Percentiles rank a stretch among this genome's conserved stretches.
phyloP scores from a whole-genome alignment of 768 basidiomycete genomes.

The Tephrocybe sp. region DNA sequence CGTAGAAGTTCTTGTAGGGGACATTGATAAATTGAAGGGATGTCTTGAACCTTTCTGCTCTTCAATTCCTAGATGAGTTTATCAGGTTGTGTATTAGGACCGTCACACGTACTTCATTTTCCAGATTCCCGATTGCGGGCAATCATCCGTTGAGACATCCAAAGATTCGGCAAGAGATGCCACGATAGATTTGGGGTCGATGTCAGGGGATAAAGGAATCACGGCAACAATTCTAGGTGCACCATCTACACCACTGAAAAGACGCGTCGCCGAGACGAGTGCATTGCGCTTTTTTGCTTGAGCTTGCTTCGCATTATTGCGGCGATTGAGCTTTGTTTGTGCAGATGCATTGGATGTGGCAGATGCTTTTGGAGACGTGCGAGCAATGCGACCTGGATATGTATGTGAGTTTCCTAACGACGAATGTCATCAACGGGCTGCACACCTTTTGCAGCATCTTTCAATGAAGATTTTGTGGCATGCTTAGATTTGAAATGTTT shows the following conservation, averaged over 20 bases:
- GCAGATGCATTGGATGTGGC: slow-evolving; percentile 50
- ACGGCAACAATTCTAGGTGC: slow-evolving; percentile 87
- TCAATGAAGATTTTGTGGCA: slow-evolving; percentile 81
- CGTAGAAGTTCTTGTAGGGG: slow-evolving; percentile 69
- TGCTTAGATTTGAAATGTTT: slow-evolving; percentile 93
- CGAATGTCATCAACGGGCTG: not conserved
- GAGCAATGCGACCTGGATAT: slow-evolving; percentile 53
- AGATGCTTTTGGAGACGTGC: slow-evolving; percentile 54
- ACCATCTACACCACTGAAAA: slow-evolving; percentile 77
- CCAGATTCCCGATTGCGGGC: slow-evolving; percentile 58
- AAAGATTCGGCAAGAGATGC: slow-evolving; percentile 59
- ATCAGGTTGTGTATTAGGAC: not conserved
- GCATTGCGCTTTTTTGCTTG: slow-evolving; percentile 71
- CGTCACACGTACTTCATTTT: slow-evolving; percentile 52
- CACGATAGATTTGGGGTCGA: slow-evolving; percentile 52
- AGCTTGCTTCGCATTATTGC: slow-evolving; percentile 83
- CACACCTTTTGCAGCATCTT: slow-evolving; percentile 82
- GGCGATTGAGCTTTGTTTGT: slow-evolving; percentile 75
- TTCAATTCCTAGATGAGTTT: slow-evolving; percentile 27
- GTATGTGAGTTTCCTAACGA: not conserved
- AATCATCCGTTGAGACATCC: slow-evolving; percentile 52
- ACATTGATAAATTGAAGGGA: slow-evolving; percentile 85
- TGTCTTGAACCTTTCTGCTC: slow-evolving; percentile 89
- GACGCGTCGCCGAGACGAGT: slow-evolving; percentile 67
- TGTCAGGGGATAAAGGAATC: slow-evolving; percentile 76